Conservation (phyloP, 2,329 filamentous ascomycete genomes). For the Fusarium citri region DNA sequence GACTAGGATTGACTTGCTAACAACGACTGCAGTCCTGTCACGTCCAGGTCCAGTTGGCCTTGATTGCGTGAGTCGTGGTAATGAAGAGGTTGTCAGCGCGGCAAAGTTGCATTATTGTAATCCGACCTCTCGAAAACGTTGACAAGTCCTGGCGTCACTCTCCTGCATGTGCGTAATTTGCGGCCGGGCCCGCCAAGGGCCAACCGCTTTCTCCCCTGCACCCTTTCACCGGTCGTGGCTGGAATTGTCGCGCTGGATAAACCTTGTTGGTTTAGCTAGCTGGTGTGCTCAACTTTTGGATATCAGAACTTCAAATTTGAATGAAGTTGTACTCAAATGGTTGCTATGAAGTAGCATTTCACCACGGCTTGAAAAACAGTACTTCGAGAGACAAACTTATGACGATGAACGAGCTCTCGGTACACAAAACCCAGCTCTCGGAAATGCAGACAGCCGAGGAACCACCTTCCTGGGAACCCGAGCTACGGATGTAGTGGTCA, state of each 20-base stretch:
- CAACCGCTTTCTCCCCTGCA: conserved; percentile 25
- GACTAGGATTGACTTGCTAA: conserved; percentile 27
- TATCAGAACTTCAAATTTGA: conserved; percentile 7
- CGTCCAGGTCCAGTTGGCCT: conserved; percentile 16
- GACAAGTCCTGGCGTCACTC: conserved; percentile 27
- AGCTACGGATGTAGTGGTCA: conserved; percentile 25
- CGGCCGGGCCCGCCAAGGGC: conserved; percentile 33
- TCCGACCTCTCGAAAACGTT: conserved; percentile 17
- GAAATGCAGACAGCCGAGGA: conserved; percentile 31
- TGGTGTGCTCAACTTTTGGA: conserved; percentile 15
- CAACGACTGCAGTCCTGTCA: conserved; percentile 13
- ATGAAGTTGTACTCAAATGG: not conserved
- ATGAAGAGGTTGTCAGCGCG: conserved; percentile 5
- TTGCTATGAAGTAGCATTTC: not conserved
- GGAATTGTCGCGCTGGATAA: conserved; percentile 21
- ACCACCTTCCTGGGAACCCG: conserved; percentile 35
- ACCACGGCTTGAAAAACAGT: not conserved
- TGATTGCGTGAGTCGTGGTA: conserved; percentile 2
- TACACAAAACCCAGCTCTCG: conserved; percentile 20
- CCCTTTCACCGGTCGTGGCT: conserved; percentile 29
- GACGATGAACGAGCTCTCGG: conserved; percentile 9
- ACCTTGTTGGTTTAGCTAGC: conserved; percentile 9
- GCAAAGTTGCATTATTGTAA: conserved; percentile 7
- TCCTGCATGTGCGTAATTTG: conserved; percentile 41
- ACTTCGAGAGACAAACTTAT: not conserved